Percentiles rank a stretch among this genome's conserved stretches.
These are phyloP conservation scores for Euphorbia pulcherrima DNA, from an alignment of 345 rosid genomes.

Conservation along the genomic window DNA sequence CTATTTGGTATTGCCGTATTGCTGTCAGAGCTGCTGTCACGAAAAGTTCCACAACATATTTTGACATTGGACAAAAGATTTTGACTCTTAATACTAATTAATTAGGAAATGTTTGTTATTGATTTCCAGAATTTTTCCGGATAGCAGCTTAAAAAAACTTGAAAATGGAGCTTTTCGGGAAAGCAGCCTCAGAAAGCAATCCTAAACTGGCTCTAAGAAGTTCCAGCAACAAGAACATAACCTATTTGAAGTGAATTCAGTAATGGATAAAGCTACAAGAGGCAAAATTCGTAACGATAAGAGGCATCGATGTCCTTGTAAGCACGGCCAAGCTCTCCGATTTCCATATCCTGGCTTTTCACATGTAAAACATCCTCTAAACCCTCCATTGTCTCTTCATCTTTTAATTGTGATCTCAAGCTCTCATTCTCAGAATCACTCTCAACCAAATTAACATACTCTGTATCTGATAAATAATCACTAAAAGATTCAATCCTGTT, in stretches of 20 bases:
- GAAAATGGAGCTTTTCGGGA: too few relatives aligned
- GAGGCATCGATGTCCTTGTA: conserved; percentile 15
- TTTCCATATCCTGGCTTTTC: conserved; percentile 45
- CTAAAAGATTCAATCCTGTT: conserved; percentile 32
- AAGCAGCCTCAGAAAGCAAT: too few relatives aligned
- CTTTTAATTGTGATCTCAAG: conserved; percentile 28
- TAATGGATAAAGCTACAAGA: background rate
- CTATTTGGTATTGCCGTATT: too few relatives aligned
- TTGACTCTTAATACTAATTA: too few relatives aligned
- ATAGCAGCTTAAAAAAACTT: too few relatives aligned
- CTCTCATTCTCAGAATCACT: conserved; percentile 33
- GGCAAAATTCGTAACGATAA: background rate
- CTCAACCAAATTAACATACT: conserved; percentile 32
- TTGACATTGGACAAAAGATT: too few relatives aligned
- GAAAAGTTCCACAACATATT: too few relatives aligned
- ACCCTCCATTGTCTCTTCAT: conserved; percentile 29
- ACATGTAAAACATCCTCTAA: conserved; percentile 27
- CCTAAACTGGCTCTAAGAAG: too few relatives aligned
- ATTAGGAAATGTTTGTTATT: too few relatives aligned
- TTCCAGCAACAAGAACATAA: background rate
- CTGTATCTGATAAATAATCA: conserved; percentile 53
- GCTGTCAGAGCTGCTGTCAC: too few relatives aligned
- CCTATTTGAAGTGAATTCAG: background rate
- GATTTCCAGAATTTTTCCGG: too few relatives aligned
- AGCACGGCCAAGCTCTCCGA: conserved; percentile 33